Conservation (phyloP, 805 yeast genomes). For the Limtongia smithiae region DNA sequence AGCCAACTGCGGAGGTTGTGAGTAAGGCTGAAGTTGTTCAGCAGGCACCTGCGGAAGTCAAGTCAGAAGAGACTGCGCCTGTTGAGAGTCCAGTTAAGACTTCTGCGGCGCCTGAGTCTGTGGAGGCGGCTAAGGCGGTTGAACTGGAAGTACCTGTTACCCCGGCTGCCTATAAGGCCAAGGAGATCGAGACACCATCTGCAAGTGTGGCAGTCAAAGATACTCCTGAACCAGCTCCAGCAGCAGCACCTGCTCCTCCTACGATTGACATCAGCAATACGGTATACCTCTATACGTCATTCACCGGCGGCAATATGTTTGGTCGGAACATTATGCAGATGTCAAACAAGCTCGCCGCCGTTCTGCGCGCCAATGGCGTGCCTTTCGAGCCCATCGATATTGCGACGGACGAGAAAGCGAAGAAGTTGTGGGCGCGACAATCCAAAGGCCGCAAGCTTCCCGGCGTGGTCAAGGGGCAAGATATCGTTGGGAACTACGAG, state of each 20-base stretch:
- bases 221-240: too few species aligned
- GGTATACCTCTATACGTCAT: slow-evolving; percentile 74
- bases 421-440: slow-evolving; percentile 75
- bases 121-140: too few species aligned
- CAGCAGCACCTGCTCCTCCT: not conserved
- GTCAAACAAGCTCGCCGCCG: slow-evolving; percentile 71
- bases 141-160: too few species aligned
- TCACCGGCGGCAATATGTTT: slow-evolving; percentile 74
- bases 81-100: too few species aligned
- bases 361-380: slow-evolving; percentile 69
- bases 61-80: too few species aligned
- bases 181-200: too few species aligned
- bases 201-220: too few species aligned
- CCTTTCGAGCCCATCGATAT: slow-evolving; percentile 68
- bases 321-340: slow-evolving; percentile 59
- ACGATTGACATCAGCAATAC: not conserved
- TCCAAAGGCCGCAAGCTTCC: slow-evolving; percentile 73
- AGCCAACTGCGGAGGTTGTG: too few species aligned
- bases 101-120: too few species aligned
- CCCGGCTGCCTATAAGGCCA: too few species aligned
- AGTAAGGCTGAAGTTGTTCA: too few species aligned
- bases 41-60: too few species aligned
- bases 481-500: slow-evolving; percentile 78
- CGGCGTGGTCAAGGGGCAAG: slow-evolving; percentile 78
- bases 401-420: slow-evolving; percentile 84